These are phyloP conservation scores for Talaromyces sp. DNA, from an alignment of 2,329 filamentous ascomycete genomes.

Conservation along the genomic window DNA sequence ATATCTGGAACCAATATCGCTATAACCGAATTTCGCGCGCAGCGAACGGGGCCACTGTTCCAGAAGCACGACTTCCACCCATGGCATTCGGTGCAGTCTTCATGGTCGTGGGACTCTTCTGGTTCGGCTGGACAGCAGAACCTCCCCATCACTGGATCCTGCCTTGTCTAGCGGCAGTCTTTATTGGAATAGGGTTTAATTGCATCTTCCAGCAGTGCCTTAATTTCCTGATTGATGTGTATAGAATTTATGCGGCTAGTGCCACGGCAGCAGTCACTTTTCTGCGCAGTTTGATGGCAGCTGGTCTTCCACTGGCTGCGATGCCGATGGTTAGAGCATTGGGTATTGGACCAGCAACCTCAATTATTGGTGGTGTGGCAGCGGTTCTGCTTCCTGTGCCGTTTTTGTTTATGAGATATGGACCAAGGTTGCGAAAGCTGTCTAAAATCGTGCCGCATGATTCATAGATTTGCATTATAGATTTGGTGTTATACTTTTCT, in stretches of 20 bases:
- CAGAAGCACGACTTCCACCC: not conserved
- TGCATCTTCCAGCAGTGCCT: slow-evolving; percentile 48
- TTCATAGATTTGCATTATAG: not conserved
- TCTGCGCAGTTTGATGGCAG: slow-evolving; percentile 42
- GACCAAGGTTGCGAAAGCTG: not conserved
- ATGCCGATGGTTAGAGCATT: slow-evolving; percentile 42
- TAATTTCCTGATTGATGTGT: slow-evolving; percentile 46
- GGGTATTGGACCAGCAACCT: slow-evolving; percentile 43
- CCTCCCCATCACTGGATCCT: slow-evolving; percentile 13
- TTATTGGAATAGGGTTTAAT: slow-evolving; percentile 49
- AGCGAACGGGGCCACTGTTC: slow-evolving; percentile 22
- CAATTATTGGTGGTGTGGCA: slow-evolving; percentile 42
- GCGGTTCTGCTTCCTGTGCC: slow-evolving; percentile 43
- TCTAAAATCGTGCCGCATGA: not conserved
- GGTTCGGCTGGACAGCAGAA: slow-evolving; percentile 16
- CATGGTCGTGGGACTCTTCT: slow-evolving; percentile 13
- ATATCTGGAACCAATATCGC: slow-evolving; percentile 39
- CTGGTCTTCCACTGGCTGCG: slow-evolving; percentile 35
- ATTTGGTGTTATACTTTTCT: not conserved
- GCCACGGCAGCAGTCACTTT: slow-evolving; percentile 46
- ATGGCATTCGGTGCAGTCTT: slow-evolving; percentile 11
- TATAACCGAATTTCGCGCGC: slow-evolving; percentile 34
- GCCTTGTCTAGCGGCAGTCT: slow-evolving; percentile 22
- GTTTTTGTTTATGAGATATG: slow-evolving; percentile 34
- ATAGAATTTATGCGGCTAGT: slow-evolving; percentile 41